A percentile compares a stretch with the other conserved stretches of the same genome.
Evolutionary conservation across 768 basidiomycete genomes (phyloP).

Genomic region (Peribolospora kevripleyi): DNA sequence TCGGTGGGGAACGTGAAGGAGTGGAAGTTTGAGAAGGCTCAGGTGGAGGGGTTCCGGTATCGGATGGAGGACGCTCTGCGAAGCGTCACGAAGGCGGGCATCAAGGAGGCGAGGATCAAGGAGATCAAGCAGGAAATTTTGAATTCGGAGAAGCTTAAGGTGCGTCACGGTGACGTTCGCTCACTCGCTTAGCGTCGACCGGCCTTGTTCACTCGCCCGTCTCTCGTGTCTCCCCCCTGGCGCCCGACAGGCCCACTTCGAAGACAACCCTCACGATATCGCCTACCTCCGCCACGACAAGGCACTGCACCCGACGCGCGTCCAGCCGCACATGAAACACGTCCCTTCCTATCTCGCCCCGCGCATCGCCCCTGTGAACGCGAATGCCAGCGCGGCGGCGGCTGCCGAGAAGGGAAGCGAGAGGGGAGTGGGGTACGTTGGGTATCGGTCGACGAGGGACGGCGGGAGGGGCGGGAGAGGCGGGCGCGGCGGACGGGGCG

Average conservation of each 20-base stretch:
- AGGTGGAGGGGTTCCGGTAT: slow-evolving; percentile 93
- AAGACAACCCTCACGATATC: slow-evolving; percentile 82
- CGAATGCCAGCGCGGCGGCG: too few species aligned
- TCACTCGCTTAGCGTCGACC: too few species aligned
- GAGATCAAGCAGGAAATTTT: slow-evolving; percentile 81
- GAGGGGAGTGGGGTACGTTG: too few species aligned
- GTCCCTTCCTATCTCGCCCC: slow-evolving; percentile 82
- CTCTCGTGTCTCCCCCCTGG: neutral
- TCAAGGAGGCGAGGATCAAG: slow-evolving; percentile 77
- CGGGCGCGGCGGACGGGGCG: too few species aligned
- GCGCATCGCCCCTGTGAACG: slow-evolving; percentile 36
- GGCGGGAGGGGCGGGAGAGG: too few species aligned
- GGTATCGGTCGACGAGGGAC: too few species aligned
- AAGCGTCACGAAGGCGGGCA: slow-evolving; percentile 58
- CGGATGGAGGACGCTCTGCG: slow-evolving; percentile 90
- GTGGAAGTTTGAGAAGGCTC: slow-evolving; percentile 81
- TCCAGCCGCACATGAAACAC: slow-evolving; percentile 88
- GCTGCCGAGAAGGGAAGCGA: too few species aligned
- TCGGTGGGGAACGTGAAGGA: slow-evolving; percentile 43
- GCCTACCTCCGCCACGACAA: slow-evolving; percentile 86
- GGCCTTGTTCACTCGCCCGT: neutral
- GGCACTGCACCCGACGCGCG: slow-evolving; percentile 63
- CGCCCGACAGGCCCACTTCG: slow-evolving; percentile 60
- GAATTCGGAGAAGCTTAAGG: slow-evolving; percentile 91
- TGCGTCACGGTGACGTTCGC: slow-evolving; percentile 18